Conservation (phyloP, 768 basidiomycete genomes). For the Amanita polypyramis region DNA sequence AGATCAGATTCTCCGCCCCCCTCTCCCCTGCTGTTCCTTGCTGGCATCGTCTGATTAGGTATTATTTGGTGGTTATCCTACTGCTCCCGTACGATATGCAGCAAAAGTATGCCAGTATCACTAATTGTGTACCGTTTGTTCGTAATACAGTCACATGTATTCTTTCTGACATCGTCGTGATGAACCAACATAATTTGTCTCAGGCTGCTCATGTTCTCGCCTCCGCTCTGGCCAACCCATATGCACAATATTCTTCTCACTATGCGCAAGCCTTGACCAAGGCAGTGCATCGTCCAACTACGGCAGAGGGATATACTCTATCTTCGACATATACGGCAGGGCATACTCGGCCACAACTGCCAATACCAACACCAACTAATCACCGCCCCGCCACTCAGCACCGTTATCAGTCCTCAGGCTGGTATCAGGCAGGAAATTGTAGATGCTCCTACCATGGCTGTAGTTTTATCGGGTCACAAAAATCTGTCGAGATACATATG, state of each 20-base stretch:
- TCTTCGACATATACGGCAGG: constrained; percentile 2
- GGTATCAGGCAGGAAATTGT: constrained; percentile 53
- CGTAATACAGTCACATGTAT: constrained; percentile 9
- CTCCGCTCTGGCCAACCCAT: constrained; percentile 9
- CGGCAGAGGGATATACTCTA: constrained; percentile 18
- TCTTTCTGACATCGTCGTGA: constrained; percentile 7
- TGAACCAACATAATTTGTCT: constrained; percentile 4
- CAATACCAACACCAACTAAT: neutral
- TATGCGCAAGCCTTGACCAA: constrained; percentile 43
- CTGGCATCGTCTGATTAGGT: constrained; percentile 2
- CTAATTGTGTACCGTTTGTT: constrained; percentile 8
- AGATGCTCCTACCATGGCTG: constrained; percentile 60
- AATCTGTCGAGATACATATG: constrained; percentile 69
- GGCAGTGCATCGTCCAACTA: constrained; percentile 18
- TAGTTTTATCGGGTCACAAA: constrained; percentile 55
- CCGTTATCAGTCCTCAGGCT: constrained; percentile 17
- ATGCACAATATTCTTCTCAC: constrained; percentile 32
- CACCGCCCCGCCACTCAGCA: neutral
- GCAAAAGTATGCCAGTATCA: constrained; percentile 9
- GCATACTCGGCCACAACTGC: neutral
- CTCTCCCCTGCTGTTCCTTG: neutral
- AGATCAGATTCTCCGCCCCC: neutral
- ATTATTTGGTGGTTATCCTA: constrained; percentile 6
- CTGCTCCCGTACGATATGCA: constrained; percentile 3
- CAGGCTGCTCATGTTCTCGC: neutral